These are phyloP conservation scores for Lasiodiplodia hormozganensis DNA, from an alignment of 2,329 filamentous ascomycete species.

Conservation along the genomic window DNA sequence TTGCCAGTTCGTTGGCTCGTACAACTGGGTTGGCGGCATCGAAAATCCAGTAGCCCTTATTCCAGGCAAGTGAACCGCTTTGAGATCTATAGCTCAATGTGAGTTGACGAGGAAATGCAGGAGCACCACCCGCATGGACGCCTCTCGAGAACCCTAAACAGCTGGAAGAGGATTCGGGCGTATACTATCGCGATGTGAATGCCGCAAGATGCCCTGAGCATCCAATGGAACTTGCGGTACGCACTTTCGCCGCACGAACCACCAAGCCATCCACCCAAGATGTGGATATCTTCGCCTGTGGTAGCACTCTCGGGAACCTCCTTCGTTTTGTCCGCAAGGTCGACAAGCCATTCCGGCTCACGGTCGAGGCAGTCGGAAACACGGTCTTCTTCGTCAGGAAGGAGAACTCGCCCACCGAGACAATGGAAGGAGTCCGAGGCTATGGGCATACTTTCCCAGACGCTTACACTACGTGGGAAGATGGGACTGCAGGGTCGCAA, in stretches of 20 bases:
- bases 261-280: constrained; percentile 42
- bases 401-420: constrained; percentile 65
- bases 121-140: constrained; percentile 60
- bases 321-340: constrained; percentile 60
- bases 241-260: constrained; percentile 50
- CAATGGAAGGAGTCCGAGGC: constrained; percentile 62
- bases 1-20: constrained; percentile 57
- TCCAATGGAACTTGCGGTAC: constrained; percentile 59
- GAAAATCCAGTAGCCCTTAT: constrained; percentile 50
- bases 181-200: constrained; percentile 63
- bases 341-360: constrained; percentile 63
- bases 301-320: constrained; percentile 67
- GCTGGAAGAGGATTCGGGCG: constrained; percentile 55
- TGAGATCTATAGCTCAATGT: background rate
- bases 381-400: constrained; percentile 69
- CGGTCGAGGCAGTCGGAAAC: constrained; percentile 62
- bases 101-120: constrained; percentile 40
- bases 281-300: constrained; percentile 66
- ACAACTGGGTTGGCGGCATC: constrained; percentile 56
- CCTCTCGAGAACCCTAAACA: constrained; percentile 45
- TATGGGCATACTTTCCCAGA: constrained; percentile 73
- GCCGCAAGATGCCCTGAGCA: constrained; percentile 58
- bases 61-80: constrained; percentile 48
- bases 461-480: constrained; percentile 69
- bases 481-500: constrained; percentile 59